Base-by-base conservation (phyloP, 148 eudicot species). In the Cornus controversa region DNA sequence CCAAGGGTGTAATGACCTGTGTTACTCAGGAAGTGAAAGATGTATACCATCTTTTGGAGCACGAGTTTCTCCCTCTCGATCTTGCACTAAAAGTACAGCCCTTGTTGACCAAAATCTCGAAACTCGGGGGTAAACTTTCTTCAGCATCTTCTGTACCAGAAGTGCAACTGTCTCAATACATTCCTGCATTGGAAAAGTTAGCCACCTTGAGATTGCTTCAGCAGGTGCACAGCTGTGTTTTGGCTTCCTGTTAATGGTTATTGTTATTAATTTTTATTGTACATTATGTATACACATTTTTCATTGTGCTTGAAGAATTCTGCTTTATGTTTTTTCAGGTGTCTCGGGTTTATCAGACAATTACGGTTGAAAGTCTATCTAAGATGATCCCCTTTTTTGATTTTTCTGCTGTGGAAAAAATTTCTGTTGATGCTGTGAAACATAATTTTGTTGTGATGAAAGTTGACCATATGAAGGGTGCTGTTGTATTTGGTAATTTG, bases 21-120 rank as follows among this genome's bases (percentile, higher is more conserved):
- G 99, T 85, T 26, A 89, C 90, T 79, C 99, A 90, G 72, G 99
- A 95, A 86, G 97, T 95, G 31, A 95, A 91, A 78, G 97, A 95
- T 80, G 89, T 95, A 54, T 95, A 89, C 81, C 89, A 91, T 83
- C 89, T 90, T 75, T 75, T 95, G 83, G 98, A 95, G 82, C 86
- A 90, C 71, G 96, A 93, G 75, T 89, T 85, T 81, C 87, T 87
- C 50, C 93, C 94, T 67, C 80, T 93, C 7, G 94, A 93, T 87
- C 84, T 95, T 60, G 89, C 92, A 40, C 69, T 83, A 34, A 91
- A 86, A 79, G 96, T 91, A 15, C 93, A 93, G 60, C 89, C 96
- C 20, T 71, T 95, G 85, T 78, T 95, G 81, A 71, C 83, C 69
- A 95, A 88, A 81, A 90, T 91, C 28, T 90, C 96, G 2, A 95